These are phyloP conservation scores for Fraxinus xanthoxyloides DNA, from an alignment of 305 asterid genomes.

Conservation along the genomic window DNA sequence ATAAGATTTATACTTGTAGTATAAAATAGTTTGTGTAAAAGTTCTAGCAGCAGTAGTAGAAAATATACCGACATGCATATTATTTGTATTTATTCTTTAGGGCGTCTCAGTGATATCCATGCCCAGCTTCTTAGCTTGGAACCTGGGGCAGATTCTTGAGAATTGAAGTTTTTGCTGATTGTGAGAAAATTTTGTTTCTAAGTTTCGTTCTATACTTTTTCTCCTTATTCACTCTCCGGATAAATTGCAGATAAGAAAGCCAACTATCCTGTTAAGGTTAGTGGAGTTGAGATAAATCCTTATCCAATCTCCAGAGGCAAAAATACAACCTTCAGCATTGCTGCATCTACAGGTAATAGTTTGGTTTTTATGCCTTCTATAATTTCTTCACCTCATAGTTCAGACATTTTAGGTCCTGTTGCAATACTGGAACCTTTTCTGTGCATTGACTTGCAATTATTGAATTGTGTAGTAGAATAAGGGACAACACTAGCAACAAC, in stretches of 20 bases:
- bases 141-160: background rate
- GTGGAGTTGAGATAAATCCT: conserved; percentile 62
- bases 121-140: background rate
- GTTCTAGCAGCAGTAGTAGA: background rate
- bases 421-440: background rate
- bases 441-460: background rate
- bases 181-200: background rate
- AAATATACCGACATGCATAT: background rate
- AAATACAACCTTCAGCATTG: conserved; percentile 54
- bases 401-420: background rate
- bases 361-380: background rate
- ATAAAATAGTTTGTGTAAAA: background rate
- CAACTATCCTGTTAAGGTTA: conserved; percentile 59
- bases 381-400: background rate
- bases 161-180: background rate
- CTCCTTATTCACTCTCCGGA: background rate
- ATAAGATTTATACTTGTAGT: background rate
- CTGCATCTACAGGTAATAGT: conserved; percentile 63
- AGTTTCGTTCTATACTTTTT: background rate
- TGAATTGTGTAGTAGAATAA: background rate
- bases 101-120: background rate
- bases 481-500: background rate
- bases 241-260: conserved; percentile 49
- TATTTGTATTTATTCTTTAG: conserved; percentile 2
- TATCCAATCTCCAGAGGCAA: conserved; percentile 58